Percentiles rank a stretch among this genome's conserved stretches.
Conservation (phyloP, 306 rosid species). For the Cicer cuneatum region DNA sequence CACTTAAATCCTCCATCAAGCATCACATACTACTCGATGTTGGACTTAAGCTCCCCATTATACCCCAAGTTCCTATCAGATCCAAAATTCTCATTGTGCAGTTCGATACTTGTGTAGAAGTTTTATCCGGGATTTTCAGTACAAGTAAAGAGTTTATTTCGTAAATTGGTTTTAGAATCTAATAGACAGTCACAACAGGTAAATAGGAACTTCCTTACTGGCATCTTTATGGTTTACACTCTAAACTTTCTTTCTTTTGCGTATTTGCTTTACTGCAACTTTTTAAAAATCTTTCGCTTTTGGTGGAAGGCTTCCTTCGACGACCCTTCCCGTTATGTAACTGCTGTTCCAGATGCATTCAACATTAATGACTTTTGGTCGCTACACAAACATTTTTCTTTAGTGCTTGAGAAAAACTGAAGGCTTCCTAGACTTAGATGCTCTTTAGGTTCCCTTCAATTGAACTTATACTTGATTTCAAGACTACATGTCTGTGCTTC, state of each 20-base stretch:
- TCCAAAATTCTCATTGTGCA: constrained; percentile 12
- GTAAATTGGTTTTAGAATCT: constrained; percentile 13
- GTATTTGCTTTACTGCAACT: background rate
- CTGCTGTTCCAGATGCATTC: constrained; percentile 1
- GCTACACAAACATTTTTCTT: background rate
- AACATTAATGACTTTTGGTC: constrained; percentile 21
- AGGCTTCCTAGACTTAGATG: constrained; percentile 22
- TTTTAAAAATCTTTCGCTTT: background rate
- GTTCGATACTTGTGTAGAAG: constrained; percentile 8
- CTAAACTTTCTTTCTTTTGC: background rate
- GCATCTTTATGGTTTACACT: background rate
- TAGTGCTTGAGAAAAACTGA: constrained; percentile 12
- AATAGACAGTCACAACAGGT: constrained; percentile 7
- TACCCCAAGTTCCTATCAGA: background rate
- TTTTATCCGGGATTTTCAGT: constrained; percentile 17
- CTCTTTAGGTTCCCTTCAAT: constrained; percentile 20
- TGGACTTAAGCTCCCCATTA: background rate
- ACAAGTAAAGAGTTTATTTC: constrained; percentile 1
- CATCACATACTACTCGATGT: background rate
- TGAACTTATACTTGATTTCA: constrained; percentile 29
- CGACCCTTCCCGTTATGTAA: background rate
- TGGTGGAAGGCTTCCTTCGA: background rate
- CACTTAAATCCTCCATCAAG: no score
- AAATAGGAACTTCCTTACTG: background rate
- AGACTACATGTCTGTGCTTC: constrained; percentile 26